A percentile compares a stretch with the other conserved stretches of the same genome.
phyloP scores from a whole-genome alignment of 140 eudicot species.

The Anethum foeniculum region DNA sequence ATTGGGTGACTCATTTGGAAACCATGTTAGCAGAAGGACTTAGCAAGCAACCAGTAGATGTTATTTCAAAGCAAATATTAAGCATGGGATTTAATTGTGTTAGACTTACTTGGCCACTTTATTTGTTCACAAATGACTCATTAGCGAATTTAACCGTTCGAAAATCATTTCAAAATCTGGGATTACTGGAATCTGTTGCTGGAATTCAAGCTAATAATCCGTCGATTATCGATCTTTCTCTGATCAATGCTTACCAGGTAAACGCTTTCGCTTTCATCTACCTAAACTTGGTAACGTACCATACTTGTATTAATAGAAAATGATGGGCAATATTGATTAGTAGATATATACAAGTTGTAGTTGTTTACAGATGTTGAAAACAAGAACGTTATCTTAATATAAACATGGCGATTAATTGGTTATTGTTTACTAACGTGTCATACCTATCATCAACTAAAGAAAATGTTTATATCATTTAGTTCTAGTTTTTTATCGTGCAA shows the following conservation, averaged over 20 bases:
- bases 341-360: background rate
- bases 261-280: background rate
- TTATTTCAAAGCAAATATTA: conserved; percentile 45
- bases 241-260: conserved; percentile 68
- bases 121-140: conserved; percentile 50
- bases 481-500: too few species aligned
- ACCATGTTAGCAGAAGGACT: conserved; percentile 84
- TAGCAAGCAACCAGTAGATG: conserved; percentile 68
- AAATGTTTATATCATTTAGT: too few species aligned
- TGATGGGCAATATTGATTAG: background rate
- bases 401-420: background rate
- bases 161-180: conserved; percentile 59
- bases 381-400: conserved; percentile 10
- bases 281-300: background rate
- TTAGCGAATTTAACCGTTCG: conserved; percentile 58
- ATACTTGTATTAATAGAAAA: background rate
- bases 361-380: conserved; percentile 8
- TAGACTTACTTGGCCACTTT: conserved; percentile 86
- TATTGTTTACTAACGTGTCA: background rate
- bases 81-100: conserved; percentile 82
- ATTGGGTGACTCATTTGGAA: conserved; percentile 81
- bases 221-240: conserved; percentile 54
- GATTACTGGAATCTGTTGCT: conserved; percentile 48
- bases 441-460: background rate
- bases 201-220: conserved; percentile 87